Base-by-base conservation (phyloP, 345 rosid species). In the Rhizophora mangle region DNA sequence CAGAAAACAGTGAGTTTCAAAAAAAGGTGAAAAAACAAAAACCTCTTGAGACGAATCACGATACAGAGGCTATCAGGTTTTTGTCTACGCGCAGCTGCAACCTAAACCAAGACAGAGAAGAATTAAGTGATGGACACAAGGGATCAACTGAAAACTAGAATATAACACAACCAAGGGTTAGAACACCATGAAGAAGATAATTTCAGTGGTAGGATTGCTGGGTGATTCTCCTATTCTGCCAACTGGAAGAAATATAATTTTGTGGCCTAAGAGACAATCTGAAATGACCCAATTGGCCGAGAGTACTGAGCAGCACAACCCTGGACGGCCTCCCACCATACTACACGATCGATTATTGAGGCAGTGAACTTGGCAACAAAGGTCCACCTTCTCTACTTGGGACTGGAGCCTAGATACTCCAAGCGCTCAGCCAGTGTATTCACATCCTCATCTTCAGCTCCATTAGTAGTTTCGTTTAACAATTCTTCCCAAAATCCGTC, bases 401-500 rank as follows among this genome's bases (percentile, higher is more conserved):
- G 78, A 61, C 80, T 82, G 22, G 89, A 84, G 72, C 82, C 78
- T 72, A 84, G 43, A 76, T 83, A 85, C 59, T 83, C 91, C 70
- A 87, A 53, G 18, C 82, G 74, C 71, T 76, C 83, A 52, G 84
- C 82, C 75, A 81, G 78, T 29, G 71, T 72, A 68, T 79, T 70
- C 10, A 82, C 86, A 66, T 82, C 86, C 63, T 78, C 94, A 30
- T 82, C 86, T 49, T 77, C 85, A 22, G 26, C 79, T 49, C 22
- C 82, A n/a, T 63, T 79, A 31, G 49, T 30, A 55, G 73, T 69
- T n/a, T 75, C 82, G 11, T 60, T 76, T 11, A 76, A 19, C 49
- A 85, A 67, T 62, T 82, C 88, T 47, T 78, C 86, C 79, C 95
- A 91, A 59, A 89, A 91, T 58, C 81, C 80, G 2, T 78, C 84